A percentile compares a stretch with the other conserved stretches of the same genome.
Conservation (phyloP, 2,329 filamentous ascomycete genomes). For the Fusarium secorum region DNA sequence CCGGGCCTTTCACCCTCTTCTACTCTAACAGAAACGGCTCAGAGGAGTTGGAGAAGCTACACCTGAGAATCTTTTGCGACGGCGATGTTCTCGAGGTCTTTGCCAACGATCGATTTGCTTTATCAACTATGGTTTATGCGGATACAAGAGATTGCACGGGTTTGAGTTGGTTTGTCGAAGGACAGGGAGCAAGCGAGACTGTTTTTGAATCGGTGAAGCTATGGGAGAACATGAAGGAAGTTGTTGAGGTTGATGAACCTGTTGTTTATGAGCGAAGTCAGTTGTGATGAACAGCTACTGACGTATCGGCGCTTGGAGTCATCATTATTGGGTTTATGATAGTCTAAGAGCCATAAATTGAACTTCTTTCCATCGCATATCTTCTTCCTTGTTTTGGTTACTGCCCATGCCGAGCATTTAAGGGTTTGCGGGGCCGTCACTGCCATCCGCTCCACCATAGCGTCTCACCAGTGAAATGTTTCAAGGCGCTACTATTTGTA, state of each 20-base stretch:
- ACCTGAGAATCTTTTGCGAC: conserved; percentile 38
- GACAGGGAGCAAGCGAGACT: background rate
- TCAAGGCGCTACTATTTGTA: background rate
- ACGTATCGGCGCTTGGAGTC: background rate
- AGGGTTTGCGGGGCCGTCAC: rapidly evolving
- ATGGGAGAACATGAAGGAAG: conserved; percentile 34
- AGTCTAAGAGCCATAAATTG: background rate
- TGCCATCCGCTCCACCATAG: rapidly evolving
- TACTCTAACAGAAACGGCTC: background rate
- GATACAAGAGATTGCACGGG: conserved; percentile 24
- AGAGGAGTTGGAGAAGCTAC: conserved; percentile 34
- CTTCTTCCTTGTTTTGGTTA: background rate
- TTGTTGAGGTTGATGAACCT: conserved; percentile 21
- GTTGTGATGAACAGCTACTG: background rate
- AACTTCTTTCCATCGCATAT: background rate
- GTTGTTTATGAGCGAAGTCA: conserved; percentile 20
- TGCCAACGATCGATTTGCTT: conserved; percentile 41
- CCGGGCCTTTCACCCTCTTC: conserved; percentile 58
- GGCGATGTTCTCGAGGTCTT: conserved; percentile 41
- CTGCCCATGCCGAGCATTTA: no score
- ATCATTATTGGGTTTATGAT: background rate
- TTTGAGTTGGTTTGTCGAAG: conserved; percentile 40
- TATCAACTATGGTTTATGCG: conserved; percentile 41
- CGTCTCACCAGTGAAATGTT: rapidly evolving
- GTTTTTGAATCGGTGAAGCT: conserved; percentile 35